Evolutionary conservation across 352 stramenopile species (phyloP).

Genomic region (Globisporangium carolinianum): DNA sequence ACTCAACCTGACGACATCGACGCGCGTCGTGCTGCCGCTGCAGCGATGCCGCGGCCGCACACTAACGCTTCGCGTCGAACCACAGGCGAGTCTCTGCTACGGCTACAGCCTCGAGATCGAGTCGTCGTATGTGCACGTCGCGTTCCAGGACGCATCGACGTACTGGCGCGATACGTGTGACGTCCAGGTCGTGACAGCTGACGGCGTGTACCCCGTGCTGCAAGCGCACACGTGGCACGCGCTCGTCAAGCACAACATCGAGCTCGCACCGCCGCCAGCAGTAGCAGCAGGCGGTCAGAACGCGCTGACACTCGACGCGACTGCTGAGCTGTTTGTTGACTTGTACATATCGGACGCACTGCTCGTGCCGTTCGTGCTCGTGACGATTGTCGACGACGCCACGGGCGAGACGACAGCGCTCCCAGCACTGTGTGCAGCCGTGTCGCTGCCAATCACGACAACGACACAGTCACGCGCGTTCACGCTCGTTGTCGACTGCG

Average conservation of each 20-base stretch:
- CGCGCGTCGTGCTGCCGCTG: conserved; percentile 19
- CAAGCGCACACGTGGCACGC: conserved; percentile 43
- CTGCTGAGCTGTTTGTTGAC: conserved; percentile 48
- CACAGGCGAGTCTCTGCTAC: conserved; percentile 35
- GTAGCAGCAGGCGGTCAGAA: neutral
- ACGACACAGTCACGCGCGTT: conserved; percentile 13
- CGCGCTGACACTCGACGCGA: conserved; percentile 1
- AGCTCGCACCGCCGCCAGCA: conserved; percentile 12
- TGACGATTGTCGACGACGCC: conserved; percentile 40
- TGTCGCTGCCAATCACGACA: conserved; percentile 12
- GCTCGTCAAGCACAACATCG: conserved; percentile 53
- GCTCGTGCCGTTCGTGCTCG: conserved; percentile 33
- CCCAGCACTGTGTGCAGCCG: conserved; percentile 23
- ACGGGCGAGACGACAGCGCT: conserved; percentile 26
- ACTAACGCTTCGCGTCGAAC: conserved; percentile 46
- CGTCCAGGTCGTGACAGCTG: conserved; percentile 40
- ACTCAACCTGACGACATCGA: conserved; percentile 31
- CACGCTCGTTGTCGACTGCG: conserved; percentile 61
- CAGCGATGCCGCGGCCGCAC: conserved; percentile 6
- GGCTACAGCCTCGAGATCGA: conserved; percentile 57
- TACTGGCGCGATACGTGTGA: conserved; percentile 39
- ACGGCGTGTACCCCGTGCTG: conserved; percentile 40
- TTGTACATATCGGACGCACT: conserved; percentile 51
- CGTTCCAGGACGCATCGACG: conserved; percentile 32
- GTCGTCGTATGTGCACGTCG: conserved; percentile 25